phyloP scores from a whole-genome alignment of 495 filamentous ascomycete genomes.

The Mycothermus thermophilus region DNA sequence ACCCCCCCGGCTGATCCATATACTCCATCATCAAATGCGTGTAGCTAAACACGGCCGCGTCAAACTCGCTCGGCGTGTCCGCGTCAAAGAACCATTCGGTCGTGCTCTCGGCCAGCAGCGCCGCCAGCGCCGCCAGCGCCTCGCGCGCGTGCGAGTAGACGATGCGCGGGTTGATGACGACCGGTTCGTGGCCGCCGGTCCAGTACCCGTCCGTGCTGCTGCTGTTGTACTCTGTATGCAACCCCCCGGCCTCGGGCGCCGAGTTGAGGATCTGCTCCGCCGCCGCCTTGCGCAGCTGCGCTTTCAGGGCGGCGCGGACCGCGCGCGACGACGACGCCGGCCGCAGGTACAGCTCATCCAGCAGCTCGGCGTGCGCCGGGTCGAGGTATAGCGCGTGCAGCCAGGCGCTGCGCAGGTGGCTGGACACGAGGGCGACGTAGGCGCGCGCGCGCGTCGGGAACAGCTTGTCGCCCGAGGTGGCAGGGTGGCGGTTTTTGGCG shows the following conservation, averaged over 20 bases:
- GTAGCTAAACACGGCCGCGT: constrained; percentile 82
- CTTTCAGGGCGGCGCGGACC: constrained; percentile 47
- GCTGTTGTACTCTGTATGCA: too few relatives aligned
- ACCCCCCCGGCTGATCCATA: constrained; percentile 2
- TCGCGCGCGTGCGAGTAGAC: constrained; percentile 55
- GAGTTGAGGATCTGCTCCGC: constrained; percentile 49
- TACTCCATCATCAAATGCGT: constrained; percentile 55
- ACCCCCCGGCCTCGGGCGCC: too few relatives aligned
- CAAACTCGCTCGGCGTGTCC: constrained; percentile 54
- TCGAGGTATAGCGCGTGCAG: constrained; percentile 70
- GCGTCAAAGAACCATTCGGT: constrained; percentile 27
- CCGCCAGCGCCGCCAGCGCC: constrained; percentile 62
- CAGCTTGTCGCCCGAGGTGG: not conserved
- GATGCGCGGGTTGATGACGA: constrained; percentile 40
- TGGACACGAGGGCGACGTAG: constrained; percentile 68
- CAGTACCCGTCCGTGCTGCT: too few relatives aligned
- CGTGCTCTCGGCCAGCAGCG: constrained; percentile 46
- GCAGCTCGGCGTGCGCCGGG: constrained; percentile 46
- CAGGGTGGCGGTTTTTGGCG: constrained; percentile 1
- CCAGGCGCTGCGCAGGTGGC: constrained; percentile 75
- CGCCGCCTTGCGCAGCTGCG: constrained; percentile 58
- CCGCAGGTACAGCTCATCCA: constrained; percentile 53
- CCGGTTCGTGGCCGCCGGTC: too few relatives aligned
- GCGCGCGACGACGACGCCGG: constrained; percentile 45
- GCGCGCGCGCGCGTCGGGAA: constrained; percentile 45